These are phyloP conservation scores for Cenococcum geophilum DNA, from an alignment of 495 filamentous ascomycete genomes.

Conservation along the genomic window DNA sequence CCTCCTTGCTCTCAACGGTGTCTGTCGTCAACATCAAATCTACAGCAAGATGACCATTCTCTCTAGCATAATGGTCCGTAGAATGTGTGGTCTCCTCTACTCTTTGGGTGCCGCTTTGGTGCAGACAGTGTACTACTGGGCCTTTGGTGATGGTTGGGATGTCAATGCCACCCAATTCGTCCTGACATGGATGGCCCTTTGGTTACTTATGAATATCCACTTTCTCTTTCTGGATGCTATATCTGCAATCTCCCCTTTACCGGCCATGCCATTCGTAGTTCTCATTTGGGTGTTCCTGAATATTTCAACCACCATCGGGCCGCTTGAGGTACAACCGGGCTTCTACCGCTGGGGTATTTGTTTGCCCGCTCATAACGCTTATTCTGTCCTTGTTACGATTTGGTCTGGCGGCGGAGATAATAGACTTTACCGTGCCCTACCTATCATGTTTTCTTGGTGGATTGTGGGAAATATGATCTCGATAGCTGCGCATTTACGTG, in stretches of 20 bases:
- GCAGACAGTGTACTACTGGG: slow-evolving; percentile 22
- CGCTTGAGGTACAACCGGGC: slow-evolving; percentile 18
- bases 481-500: slow-evolving; percentile 8
- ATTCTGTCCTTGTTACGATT: slow-evolving; percentile 21
- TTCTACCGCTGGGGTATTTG: slow-evolving; percentile 22
- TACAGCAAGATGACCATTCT: slow-evolving; percentile 17
- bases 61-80: slow-evolving; percentile 13
- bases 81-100: slow-evolving; percentile 12
- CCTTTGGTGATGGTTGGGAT: slow-evolving; percentile 13
- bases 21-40: slow-evolving; percentile 9
- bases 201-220: slow-evolving; percentile 22
- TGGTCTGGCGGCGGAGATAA: slow-evolving; percentile 22
- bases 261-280: slow-evolving; percentile 21
- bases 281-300: slow-evolving; percentile 23
- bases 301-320: slow-evolving; percentile 16
- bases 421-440: slow-evolving; percentile 18
- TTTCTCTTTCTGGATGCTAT: slow-evolving; percentile 17
- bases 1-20: slow-evolving; percentile 23
- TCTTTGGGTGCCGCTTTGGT: slow-evolving; percentile 13
- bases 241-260: slow-evolving; percentile 10
- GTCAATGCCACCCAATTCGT: slow-evolving; percentile 22
- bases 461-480: slow-evolving; percentile 14
- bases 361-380: slow-evolving; percentile 17
- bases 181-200: slow-evolving; percentile 23
- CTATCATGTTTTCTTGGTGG: slow-evolving; percentile 25